Evolutionary conservation across 129 eudicot genomes (phyloP).

Genomic region (Chrysanthemum lavandulifolium): DNA sequence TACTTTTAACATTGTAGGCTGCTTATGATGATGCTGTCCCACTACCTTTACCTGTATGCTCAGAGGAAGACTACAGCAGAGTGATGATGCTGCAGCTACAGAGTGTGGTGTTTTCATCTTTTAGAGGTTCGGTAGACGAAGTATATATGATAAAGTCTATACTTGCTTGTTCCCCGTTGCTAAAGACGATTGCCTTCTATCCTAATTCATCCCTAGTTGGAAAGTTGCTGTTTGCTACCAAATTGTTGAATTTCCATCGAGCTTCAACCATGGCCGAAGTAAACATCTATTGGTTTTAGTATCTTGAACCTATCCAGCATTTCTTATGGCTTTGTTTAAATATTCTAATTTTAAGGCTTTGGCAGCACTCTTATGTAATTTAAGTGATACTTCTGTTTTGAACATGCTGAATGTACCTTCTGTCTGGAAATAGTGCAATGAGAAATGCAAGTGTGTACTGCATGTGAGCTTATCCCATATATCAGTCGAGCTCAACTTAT

Average conservation of each 20-base stretch:
- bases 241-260: not conserved
- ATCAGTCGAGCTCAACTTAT: too few relatives aligned
- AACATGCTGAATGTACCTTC: too few relatives aligned
- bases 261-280: not conserved
- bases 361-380: too few relatives aligned
- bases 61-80: not conserved
- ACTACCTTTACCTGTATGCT: not conserved
- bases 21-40: not conserved
- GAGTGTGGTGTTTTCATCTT: not conserved
- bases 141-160: not conserved
- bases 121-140: not conserved
- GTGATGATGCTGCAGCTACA: not conserved
- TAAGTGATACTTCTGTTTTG: too few relatives aligned
- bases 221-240: not conserved
- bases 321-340: too few relatives aligned
- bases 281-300: not conserved
- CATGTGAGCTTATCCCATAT: too few relatives aligned
- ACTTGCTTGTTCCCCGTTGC: slow-evolving; percentile 4
- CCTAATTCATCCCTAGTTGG: not conserved
- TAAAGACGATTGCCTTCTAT: not conserved
- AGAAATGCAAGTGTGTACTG: too few relatives aligned
- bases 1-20: not conserved
- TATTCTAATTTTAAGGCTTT: too few relatives aligned
- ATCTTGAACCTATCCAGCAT: too few relatives aligned
- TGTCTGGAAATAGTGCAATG: too few relatives aligned